Base-by-base conservation (phyloP, 331 rosid genomes). In the Spiraea crenata region DNA sequence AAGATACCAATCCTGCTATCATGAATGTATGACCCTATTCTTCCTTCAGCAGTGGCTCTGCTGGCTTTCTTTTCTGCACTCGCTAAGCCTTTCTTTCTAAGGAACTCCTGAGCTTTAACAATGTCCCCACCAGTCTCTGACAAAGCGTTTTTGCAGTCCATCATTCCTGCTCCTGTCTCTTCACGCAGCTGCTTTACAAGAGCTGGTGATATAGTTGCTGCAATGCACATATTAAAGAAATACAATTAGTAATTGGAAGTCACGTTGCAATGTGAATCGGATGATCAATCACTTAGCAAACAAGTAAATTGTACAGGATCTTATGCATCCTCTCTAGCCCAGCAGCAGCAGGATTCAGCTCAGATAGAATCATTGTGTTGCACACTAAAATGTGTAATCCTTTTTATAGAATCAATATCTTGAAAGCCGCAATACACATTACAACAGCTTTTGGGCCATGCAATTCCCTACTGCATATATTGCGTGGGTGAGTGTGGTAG, bases 81-180 rank as follows among this genome's bases (percentile, higher is more conserved):
- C 19, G 96, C 89, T 63, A 93, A 80, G 65, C 98, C 98, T 85
- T 90, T 93, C 71, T 85, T 88, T 57, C 97, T 75, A 20, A 93
- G 98, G 76, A 85, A 81, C 65, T 90, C 98, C 72, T 73, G 93
- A 77, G 98, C 97, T 82, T 88, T 85, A 51, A 65, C 71, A 76
- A 90, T 84, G 85, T 90, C 92, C 9, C 98, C 96, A 42, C 79
- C 92, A 45, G 89, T 84, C 81, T 90, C 97, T 0, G 90, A 73
- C 48, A 93, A 76, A 38, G 97, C 93, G 1, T 85, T 90, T 82
- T 93, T 93, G 92, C 98, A 93, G 73, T 93, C 97, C 98, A 93
- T 93, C 98, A 93, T 93, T 83, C 98, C 97, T 42, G 98, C 98
- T 74, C 98, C 98, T 13, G 96, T 88, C 75, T 90, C 98, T 37